These are phyloP conservation scores for Hypoxylon sp. DNA, from an alignment of 2,329 filamentous ascomycete species.

Conservation along the genomic window DNA sequence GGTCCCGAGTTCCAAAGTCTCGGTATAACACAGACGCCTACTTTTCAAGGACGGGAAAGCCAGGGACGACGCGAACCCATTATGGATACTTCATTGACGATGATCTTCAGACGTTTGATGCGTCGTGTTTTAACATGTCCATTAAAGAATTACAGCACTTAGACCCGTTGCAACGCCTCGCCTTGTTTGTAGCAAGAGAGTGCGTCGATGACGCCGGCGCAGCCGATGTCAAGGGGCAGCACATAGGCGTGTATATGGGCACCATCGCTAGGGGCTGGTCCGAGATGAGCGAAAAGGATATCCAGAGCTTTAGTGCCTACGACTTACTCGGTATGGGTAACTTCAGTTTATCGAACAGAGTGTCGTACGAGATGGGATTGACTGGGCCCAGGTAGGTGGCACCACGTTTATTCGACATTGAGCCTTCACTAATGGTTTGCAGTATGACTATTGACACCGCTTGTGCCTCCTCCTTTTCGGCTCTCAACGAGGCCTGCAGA, in stretches of 20 bases:
- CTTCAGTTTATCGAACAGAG: slow-evolving; percentile 37
- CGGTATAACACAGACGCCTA: slow-evolving; percentile 39
- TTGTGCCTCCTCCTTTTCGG: slow-evolving; percentile 27
- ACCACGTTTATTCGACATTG: not conserved
- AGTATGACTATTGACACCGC: slow-evolving; percentile 29
- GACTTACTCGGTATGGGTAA: slow-evolving; percentile 36
- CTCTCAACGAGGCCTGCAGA: slow-evolving; percentile 27
- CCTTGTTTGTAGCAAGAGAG: slow-evolving; percentile 43
- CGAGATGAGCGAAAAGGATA: slow-evolving; percentile 34
- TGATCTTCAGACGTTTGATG: slow-evolving; percentile 32
- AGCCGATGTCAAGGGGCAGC: slow-evolving; percentile 40
- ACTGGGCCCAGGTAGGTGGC: slow-evolving; percentile 35
- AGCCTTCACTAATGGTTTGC: not conserved
- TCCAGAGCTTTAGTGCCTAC: slow-evolving; percentile 34
- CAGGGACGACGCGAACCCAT: slow-evolving; percentile 16
- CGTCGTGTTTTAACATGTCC: slow-evolving; percentile 34
- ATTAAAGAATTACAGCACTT: slow-evolving; percentile 35
- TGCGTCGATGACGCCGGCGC: slow-evolving; percentile 44
- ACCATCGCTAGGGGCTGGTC: slow-evolving; percentile 45
- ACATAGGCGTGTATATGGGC: slow-evolving; percentile 46
- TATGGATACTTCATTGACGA: slow-evolving; percentile 36
- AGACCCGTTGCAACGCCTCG: slow-evolving; percentile 43
- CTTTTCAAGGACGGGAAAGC: slow-evolving; percentile 15
- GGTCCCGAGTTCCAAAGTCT: slow-evolving; percentile 26
- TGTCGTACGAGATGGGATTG: slow-evolving; percentile 37